Conservation (phyloP, 2,329 filamentous ascomycete species). For the Sporothrix mexicana region DNA sequence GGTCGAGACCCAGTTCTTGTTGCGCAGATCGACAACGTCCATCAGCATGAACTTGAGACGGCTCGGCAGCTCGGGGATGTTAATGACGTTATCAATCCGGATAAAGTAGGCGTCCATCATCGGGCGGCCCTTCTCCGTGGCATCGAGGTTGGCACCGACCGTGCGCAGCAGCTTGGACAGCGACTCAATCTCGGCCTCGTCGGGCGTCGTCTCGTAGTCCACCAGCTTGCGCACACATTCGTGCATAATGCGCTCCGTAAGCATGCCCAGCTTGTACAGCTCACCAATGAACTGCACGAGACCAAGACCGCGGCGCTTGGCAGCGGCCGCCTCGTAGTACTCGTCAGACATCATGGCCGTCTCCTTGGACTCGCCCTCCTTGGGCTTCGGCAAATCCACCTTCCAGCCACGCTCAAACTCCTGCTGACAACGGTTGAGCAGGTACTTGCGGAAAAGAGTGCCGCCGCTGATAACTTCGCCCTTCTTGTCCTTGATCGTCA, state of each 20-base stretch:
- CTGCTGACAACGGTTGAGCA: constrained; percentile 97
- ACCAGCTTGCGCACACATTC: constrained; percentile 97
- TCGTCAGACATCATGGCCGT: constrained; percentile 89
- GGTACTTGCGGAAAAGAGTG: constrained; percentile 95
- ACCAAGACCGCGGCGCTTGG: constrained; percentile 95
- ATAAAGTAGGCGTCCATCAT: constrained; percentile 95
- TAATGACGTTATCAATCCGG: constrained; percentile 82
- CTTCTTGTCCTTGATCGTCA: constrained; percentile 89
- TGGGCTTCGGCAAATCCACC: constrained; percentile 77
- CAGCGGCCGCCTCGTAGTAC: constrained; percentile 91
- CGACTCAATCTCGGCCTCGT: constrained; percentile 96
- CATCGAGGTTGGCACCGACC: constrained; percentile 85
- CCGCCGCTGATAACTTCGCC: constrained; percentile 89
- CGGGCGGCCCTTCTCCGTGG: constrained; percentile 77
- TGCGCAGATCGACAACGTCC: constrained; percentile 87
- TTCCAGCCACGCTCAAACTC: constrained; percentile 99
- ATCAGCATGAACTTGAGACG: constrained; percentile 96
- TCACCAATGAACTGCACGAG: constrained; percentile 99
- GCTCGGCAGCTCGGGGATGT: constrained; percentile 80
- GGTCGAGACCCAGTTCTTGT: constrained; percentile 80
- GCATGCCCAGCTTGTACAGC: constrained; percentile 97
- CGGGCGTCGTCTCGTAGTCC: constrained; percentile 89
- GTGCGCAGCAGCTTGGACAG: constrained; percentile 91
- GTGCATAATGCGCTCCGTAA: constrained; percentile 99
- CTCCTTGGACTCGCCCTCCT: constrained; percentile 79